A percentile compares a stretch with the other conserved stretches of the same genome.
Conservation (phyloP, 495 filamentous ascomycete genomes). For the Hypoxylon lienhwacheense region DNA sequence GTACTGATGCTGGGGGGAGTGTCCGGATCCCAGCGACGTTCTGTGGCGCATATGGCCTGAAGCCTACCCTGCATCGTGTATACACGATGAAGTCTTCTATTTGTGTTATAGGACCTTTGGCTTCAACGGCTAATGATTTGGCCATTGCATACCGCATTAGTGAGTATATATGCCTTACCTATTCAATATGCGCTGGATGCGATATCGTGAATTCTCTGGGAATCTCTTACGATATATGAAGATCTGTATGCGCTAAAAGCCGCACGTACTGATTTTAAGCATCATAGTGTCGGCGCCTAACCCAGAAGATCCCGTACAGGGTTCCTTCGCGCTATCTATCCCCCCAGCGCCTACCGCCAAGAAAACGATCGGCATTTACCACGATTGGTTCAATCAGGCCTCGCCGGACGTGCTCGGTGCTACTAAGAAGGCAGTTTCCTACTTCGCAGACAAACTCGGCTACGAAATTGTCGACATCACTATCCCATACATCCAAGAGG, state of each 20-base stretch:
- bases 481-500: slow-evolving; percentile 74
- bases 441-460: slow-evolving; percentile 58
- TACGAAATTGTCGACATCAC: slow-evolving; percentile 74
- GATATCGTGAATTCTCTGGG: neutral
- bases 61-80: slow-evolving; percentile 77
- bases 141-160: slow-evolving; percentile 72
- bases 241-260: no score
- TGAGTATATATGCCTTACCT: slow-evolving; percentile 7
- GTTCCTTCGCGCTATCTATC: slow-evolving; percentile 43
- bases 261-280: neutral
- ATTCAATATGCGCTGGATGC: neutral
- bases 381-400: slow-evolving; percentile 73
- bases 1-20: slow-evolving; percentile 84
- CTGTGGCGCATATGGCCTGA: slow-evolving; percentile 87
- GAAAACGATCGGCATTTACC: slow-evolving; percentile 69
- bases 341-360: slow-evolving; percentile 47
- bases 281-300: slow-evolving; percentile 67
- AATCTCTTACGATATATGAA: neutral
- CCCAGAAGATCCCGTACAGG: slow-evolving; percentile 48
- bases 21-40: slow-evolving; percentile 80
- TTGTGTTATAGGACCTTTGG: slow-evolving; percentile 75
- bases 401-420: slow-evolving; percentile 61
- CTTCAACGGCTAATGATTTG: slow-evolving; percentile 77
- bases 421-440: slow-evolving; percentile 62
- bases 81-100: slow-evolving; percentile 59